These are phyloP conservation scores for Phalaenopsis equestris DNA, from an alignment of 106 monocot species.

Conservation along the genomic window DNA sequence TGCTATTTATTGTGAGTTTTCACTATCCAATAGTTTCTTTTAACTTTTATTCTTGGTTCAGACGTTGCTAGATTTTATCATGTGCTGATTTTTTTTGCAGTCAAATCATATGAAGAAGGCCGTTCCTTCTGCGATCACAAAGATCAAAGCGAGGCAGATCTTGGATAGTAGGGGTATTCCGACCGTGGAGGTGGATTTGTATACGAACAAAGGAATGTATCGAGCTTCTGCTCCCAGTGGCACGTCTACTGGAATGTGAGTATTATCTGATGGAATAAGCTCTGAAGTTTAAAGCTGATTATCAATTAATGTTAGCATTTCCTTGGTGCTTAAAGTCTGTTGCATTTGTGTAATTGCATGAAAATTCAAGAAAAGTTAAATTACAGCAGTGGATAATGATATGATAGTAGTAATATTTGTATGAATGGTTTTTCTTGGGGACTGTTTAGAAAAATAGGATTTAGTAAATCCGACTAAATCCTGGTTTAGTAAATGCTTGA, in stretches of 20 bases:
- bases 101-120: slow-evolving; percentile 88
- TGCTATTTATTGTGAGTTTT: slow-evolving; percentile 64
- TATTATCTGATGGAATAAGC: not conserved
- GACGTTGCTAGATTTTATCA: not conserved
- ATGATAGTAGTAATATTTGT: not conserved
- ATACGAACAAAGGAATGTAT: slow-evolving; percentile 89
- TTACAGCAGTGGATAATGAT: not conserved
- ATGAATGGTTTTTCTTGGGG: not conserved
- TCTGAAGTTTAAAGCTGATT: not conserved
- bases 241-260: slow-evolving; percentile 52
- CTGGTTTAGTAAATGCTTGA: no score
- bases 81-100: slow-evolving; percentile 19
- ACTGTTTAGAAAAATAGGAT: no score
- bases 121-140: slow-evolving; percentile 78
- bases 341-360: not conserved
- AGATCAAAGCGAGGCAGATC: slow-evolving; percentile 89
- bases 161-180: slow-evolving; percentile 85
- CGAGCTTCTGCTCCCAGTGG: slow-evolving; percentile 74
- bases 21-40: not conserved
- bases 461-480: no score
- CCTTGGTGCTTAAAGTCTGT: not conserved
- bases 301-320: not conserved
- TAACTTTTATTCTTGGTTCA: not conserved
- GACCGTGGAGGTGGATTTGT: slow-evolving; percentile 83
- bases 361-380: not conserved